phyloP scores from a whole-genome alignment of 352 stramenopile genomes.

The Thraustochytrium sp. region DNA sequence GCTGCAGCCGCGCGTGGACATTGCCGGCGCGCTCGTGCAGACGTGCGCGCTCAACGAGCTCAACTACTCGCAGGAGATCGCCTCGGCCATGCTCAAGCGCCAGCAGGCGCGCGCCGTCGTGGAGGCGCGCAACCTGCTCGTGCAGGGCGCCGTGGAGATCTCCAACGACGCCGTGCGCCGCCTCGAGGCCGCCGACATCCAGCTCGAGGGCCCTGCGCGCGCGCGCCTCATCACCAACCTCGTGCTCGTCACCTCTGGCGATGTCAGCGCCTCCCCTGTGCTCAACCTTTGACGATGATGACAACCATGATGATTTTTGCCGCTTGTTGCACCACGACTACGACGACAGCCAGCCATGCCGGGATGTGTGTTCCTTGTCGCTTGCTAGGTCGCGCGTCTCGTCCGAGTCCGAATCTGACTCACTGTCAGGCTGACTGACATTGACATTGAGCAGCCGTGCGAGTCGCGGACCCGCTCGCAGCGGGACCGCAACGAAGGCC shows the following conservation, averaged over 20 bases:
- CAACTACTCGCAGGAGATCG: conserved; percentile 42
- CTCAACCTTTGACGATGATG: conserved; percentile 1
- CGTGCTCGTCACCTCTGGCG: conserved; percentile 5
- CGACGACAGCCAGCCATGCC: too few species aligned
- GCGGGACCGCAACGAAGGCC: too few species aligned
- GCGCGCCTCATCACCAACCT: conserved; percentile 27
- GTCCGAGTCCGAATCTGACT: too few species aligned
- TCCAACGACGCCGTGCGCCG: conserved; percentile 24
- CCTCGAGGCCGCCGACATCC: background rate
- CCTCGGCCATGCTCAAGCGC: conserved; percentile 30
- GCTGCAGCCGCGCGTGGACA: conserved; percentile 2
- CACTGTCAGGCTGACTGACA: too few species aligned
- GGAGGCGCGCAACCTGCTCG: conserved; percentile 38
- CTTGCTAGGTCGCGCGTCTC: too few species aligned
- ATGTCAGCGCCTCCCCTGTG: background rate
- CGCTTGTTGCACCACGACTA: too few species aligned
- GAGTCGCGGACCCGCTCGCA: too few species aligned
- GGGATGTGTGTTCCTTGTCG: too few species aligned
- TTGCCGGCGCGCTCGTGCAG: conserved; percentile 20
- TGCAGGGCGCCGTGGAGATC: conserved; percentile 43
- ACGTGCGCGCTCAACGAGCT: conserved; percentile 26
- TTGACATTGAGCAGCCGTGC: too few species aligned
- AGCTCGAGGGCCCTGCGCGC: background rate
- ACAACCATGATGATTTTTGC: too few species aligned
- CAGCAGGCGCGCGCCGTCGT: conserved; percentile 38